Base-by-base conservation (phyloP, 352 stramenopile genomes). In the Phytopythium mirpurense region DNA sequence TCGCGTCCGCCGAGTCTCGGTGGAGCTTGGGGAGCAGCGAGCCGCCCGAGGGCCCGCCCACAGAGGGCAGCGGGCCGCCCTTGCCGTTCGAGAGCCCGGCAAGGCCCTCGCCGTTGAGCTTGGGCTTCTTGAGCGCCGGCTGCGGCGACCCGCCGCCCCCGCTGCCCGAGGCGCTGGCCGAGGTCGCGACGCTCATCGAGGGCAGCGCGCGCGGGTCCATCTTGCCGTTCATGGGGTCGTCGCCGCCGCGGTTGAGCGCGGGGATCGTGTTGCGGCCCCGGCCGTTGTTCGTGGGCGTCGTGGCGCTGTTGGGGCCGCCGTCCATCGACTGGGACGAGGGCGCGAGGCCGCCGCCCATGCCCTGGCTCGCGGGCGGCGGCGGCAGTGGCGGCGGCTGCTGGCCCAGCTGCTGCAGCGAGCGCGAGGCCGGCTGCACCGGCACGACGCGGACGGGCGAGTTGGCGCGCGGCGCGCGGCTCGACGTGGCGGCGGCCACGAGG, bases 61-160 rank as follows among this genome's bases (percentile, higher is more conserved):
- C 72, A 4, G 73, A 70, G 10, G 78, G 71, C 37, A 89, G 62
- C 12, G 63, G 46, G 19, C 61, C 38, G 34, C 61, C 63, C 56
- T 90, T 90, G 21, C 78, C 79, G 58, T 90, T 93, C 7, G 74
- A 75, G 29, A 90, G 50, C 31, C 76, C 89, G 9, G 79, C 76
- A 37, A 90, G 88, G 47, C 63, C 72, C 0, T 59, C 60, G 11
- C 72, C 73, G 47, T 78, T 86, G 5, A 76, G 67, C 60, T 93
- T 93, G 11, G 74, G 70, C 59, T 93, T 93, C 67, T 93, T 93
- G 21, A 81, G 60, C 4, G 83, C 83, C 0, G 83, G 82, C 16
- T 49, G 43, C 24, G 43, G 43, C 24, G 43, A 49, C 18, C 43
- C 26, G 12, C 43, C 43, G 6, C 43, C 23, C 19, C 18, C 29